Evolutionary conservation across 1,139 yeast genomes (phyloP), one percentile per base, ranked within the genome.

Genomic region (Scheffersomyces parashehatae): DNA sequence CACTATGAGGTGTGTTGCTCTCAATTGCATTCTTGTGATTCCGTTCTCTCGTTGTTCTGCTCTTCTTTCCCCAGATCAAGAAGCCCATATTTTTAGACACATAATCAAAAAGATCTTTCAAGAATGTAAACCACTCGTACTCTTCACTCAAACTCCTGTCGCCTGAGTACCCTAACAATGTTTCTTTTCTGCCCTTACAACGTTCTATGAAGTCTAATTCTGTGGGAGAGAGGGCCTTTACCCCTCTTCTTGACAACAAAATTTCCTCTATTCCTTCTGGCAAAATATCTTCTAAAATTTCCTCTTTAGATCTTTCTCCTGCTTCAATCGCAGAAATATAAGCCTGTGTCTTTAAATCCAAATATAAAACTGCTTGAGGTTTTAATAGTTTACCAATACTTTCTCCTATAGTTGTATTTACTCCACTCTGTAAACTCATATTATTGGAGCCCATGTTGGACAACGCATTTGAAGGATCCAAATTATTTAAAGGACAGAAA

Each of bases 331-430:
- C 96, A 0, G 97, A 85, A 24, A 93, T 90, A 58, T 83, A 93
- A 0, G 97, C 97, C 64, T 93, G 99, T 0, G 99, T 93, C 60
- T 93, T 93, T 58, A 93, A 73, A 55, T 93, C 97, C 41, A 93
- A 72, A 55, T 77, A 89, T 43, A 93, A 66, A 2, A 81, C 82
- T 0, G 96, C 90, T 53, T 88, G 96, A 5, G 87, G 82, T 60
- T 90, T 90, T 47, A 88, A 69, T 37, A 93, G 70, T 53, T 88
- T 84, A 1, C 81, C 80, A 12, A 73, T 72, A 33, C 70, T 73
- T 38, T 69, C 75, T 3, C 77, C 77, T 30, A 75, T 63, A 2
- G 66, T 56, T 46, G 69, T 53, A 55, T 60, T 59, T 49, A 71
- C 62, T 10, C 70, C 71, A 44, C 74, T 65, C 48, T 73, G 77